Base-by-base conservation (phyloP, 441 rosid genomes). In the Raphanus hybrid region DNA sequence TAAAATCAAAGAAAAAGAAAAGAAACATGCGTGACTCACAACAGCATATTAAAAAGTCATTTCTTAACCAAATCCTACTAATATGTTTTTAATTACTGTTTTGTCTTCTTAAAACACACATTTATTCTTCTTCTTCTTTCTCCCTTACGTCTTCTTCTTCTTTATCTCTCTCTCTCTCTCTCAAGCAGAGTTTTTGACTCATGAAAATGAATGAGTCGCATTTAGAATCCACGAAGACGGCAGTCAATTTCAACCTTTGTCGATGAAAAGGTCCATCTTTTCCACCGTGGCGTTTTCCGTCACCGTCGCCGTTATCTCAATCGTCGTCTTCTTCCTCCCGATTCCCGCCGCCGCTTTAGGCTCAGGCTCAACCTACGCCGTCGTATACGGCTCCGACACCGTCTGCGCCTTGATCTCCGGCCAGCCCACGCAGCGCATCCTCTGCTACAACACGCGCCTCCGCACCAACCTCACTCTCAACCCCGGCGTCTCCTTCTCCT, bases 291-390 rank as follows among this genome's bases (percentile, higher is more conserved):
- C 79, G 74, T 76, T 48, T 35, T 18, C 78, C 75, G 77, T 81
- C 66, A 14, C 82, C 67, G 8, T 85, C 64, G 8, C 78, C 58
- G 29, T 82, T 6, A 4, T 75, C 58, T 39, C 75, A 27, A 55
- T 37, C 35, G 8, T 67, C 65, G 5, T 70, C 63, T 67, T 62
- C 65, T 57, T 67, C 20, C 81, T 70, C 6, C 78, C 81, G 2
- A 37, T 39, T 6, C 74, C 52, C n/a, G 29, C 74, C 64, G 55
- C 81, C 80, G 92, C 91, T 39, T 79, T 93, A 71, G 99, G 96
- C 52, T 88, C 91, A 11, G 90, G 88, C 75, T 87, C 95, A 60
- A 91, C 97, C 15, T 16, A 86, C 85, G 93, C 98, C 78, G 86
- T 89, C 71, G 71, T 73, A 16, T 90, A 87, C 77, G 84, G 82